Base-by-base conservation (phyloP, 768 basidiomycete species). In the Boletus pseudopeckii region DNA sequence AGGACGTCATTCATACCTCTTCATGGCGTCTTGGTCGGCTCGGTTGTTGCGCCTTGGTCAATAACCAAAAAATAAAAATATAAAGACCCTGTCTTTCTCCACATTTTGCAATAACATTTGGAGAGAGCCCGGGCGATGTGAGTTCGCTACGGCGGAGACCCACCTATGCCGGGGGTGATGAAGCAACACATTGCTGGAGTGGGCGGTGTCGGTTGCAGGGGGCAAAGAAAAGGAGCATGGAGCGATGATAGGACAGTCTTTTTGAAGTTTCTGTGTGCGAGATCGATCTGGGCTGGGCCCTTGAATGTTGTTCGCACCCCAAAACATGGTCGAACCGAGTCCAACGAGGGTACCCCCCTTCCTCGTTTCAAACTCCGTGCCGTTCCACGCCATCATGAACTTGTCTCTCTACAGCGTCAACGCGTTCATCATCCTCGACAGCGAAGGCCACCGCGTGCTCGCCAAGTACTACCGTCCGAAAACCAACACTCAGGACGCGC, bases 381-480 rank as follows among this genome's bases (percentile, higher is more conserved):
- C 11, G 5, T 14, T 13, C 17, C 32, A 38, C 32, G 20, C 33
- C 10, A 11, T 10, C 18, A 71, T 71, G 85, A 97, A 96, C 68
- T 75, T 97, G 47, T 86, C 93, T 8, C 78, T 99, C 42, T 95
- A 98, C 75, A 86, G 86, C 63, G 77, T 95, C 54, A 82, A 86
- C 43, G 92, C 86, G 1, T 90, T 98, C 70, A 68, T 99, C 58
- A 84, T 98, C 65, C 86, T 98, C 63, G 97, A 99, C 78, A 77
- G 86, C n/a, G 95, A 98, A 62, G 95, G 95, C 20, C 87, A 92
- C 65, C 89, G 97, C 46, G 88, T 98, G 26, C 81, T 99, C 10
- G 90, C 96, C 30, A 98, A 98, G 71, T 98, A 98, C 77, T 98
- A 96, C 68, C 80, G 79, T 50, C 79, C 92, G n/a, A 78, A 87